A percentile compares a stretch with the other conserved stretches of the same genome.
Conservation (phyloP, 306 rosid genomes). For the Vachellia collinsii region DNA sequence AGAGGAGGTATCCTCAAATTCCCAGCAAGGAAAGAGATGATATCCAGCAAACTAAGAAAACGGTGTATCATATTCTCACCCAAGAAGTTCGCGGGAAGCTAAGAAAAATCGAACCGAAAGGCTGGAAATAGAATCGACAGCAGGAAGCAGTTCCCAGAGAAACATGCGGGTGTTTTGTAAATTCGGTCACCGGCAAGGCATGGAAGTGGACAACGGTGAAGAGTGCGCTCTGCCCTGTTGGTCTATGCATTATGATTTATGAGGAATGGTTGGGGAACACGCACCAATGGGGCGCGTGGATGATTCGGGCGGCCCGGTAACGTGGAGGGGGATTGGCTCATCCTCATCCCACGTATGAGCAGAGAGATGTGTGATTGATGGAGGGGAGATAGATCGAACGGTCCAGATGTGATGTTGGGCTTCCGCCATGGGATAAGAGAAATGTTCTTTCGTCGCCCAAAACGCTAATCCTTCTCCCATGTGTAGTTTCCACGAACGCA, state of each 20-base stretch:
- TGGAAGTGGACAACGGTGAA: constrained; percentile 48
- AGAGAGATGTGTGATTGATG: constrained; percentile 40
- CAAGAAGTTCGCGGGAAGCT: constrained; percentile 32
- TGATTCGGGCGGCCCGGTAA: background rate
- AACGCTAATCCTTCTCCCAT: background rate
- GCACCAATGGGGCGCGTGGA: constrained; percentile 46
- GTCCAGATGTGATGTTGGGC: constrained; percentile 42
- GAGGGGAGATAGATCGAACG: constrained; percentile 31
- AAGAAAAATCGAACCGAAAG: constrained; percentile 21
- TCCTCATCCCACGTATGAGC: background rate
- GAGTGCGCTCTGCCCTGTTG: constrained; percentile 43
- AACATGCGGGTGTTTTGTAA: constrained; percentile 49
- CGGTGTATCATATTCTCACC: constrained; percentile 52
- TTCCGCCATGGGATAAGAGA: background rate
- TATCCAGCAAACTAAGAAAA: constrained; percentile 12
- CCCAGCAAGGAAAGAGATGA: background rate
- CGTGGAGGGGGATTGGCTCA: background rate
- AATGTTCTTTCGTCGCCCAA: constrained; percentile 31
- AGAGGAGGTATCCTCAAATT: background rate
- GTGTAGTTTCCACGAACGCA: background rate
- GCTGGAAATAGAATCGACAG: constrained; percentile 48
- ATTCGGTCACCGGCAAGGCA: constrained; percentile 63
- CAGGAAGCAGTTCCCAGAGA: constrained; percentile 22
- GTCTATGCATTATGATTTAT: background rate
- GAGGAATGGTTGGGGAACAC: constrained; percentile 35